A percentile compares a stretch with the other conserved stretches of the same genome.
phyloP scores from a whole-genome alignment of 2,329 filamentous ascomycete genomes.

The Fusarium clavum region DNA sequence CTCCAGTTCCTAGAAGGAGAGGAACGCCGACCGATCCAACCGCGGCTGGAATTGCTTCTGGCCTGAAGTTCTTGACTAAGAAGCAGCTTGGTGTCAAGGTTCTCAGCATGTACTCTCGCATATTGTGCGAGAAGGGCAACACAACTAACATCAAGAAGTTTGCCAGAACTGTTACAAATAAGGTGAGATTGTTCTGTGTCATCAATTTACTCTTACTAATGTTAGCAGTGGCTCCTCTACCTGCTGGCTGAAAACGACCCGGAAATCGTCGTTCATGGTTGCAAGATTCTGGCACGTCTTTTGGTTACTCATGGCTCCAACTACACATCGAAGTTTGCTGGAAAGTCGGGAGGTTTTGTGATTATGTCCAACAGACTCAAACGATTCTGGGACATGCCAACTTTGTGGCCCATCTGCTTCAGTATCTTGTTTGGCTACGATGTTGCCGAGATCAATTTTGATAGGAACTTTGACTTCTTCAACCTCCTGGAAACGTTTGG shows the following conservation, averaged over 20 bases:
- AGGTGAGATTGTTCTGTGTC: slow-evolving; percentile 63
- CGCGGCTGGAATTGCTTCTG: slow-evolving; percentile 47
- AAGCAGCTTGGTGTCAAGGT: slow-evolving; percentile 80
- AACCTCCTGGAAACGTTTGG: slow-evolving; percentile 80
- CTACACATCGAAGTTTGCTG: slow-evolving; percentile 86
- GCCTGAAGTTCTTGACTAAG: slow-evolving; percentile 64
- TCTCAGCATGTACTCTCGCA: slow-evolving; percentile 78
- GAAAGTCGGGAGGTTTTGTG: slow-evolving; percentile 86
- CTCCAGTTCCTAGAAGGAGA: slow-evolving; percentile 54
- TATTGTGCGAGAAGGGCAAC: slow-evolving; percentile 81
- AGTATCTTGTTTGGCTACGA: slow-evolving; percentile 89
- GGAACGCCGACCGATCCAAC: slow-evolving; percentile 52
- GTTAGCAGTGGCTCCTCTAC: slow-evolving; percentile 83
- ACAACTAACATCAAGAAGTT: slow-evolving; percentile 82
- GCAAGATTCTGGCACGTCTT: slow-evolving; percentile 85
- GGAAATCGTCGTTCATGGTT: slow-evolving; percentile 82
- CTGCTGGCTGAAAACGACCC: slow-evolving; percentile 88
- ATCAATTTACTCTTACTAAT: slow-evolving; percentile 21
- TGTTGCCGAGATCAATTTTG: slow-evolving; percentile 78
- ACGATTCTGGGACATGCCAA: slow-evolving; percentile 88
- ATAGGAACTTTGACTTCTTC: slow-evolving; percentile 78
- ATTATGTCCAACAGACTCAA: slow-evolving; percentile 86
- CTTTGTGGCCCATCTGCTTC: slow-evolving; percentile 89
- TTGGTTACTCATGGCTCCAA: slow-evolving; percentile 83
- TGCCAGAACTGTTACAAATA: slow-evolving; percentile 93